A percentile compares a stretch with the other conserved stretches of the same genome.
phyloP scores from a whole-genome alignment of 1,139 yeast genomes.

The Debaryomyces singareniensis region DNA sequence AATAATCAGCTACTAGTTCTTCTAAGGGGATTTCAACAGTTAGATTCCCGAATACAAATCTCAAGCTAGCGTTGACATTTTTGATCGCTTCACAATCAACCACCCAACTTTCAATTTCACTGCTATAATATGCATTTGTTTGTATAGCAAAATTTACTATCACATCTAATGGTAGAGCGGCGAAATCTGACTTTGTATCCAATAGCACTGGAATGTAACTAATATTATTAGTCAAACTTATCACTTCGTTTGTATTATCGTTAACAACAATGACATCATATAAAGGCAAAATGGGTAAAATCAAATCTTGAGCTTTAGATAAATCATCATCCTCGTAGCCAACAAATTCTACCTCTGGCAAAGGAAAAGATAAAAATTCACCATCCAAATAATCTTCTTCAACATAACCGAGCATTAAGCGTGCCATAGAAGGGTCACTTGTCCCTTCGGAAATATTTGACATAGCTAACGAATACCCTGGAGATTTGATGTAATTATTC shows the following conservation, averaged over 20 bases:
- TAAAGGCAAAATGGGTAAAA: constrained; percentile 53
- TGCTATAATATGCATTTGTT: constrained; percentile 60
- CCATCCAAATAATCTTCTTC: constrained; percentile 42
- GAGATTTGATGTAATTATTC: constrained; percentile 29
- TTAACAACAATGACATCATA: constrained; percentile 47
- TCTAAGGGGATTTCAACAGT: constrained; percentile 48
- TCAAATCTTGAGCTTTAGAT: constrained; percentile 13
- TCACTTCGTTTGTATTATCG: constrained; percentile 25
- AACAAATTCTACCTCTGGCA: constrained; percentile 26
- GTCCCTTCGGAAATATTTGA: constrained; percentile 12
- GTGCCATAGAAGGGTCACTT: constrained; percentile 20
- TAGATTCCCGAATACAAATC: constrained; percentile 50
- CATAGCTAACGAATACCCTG: constrained; percentile 55
- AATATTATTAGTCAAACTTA: constrained; percentile 27
- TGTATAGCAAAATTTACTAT: constrained; percentile 67
- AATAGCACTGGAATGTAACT: constrained; percentile 49
- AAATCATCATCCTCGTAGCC: constrained; percentile 18
- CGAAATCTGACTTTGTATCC: constrained; percentile 51
- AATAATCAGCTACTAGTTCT: constrained; percentile 37
- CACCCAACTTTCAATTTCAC: constrained; percentile 51
- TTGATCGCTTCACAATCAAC: constrained; percentile 51
- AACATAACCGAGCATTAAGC: constrained; percentile 55
- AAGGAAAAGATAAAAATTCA: constrained; percentile 40
- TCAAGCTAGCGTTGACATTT: constrained; percentile 42
- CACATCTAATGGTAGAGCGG: constrained; percentile 52